Percentiles rank a stretch among this genome's conserved stretches.
Evolutionary conservation across 352 stramenopile genomes (phyloP).

Genomic region (Globisporangium nodosum): DNA sequence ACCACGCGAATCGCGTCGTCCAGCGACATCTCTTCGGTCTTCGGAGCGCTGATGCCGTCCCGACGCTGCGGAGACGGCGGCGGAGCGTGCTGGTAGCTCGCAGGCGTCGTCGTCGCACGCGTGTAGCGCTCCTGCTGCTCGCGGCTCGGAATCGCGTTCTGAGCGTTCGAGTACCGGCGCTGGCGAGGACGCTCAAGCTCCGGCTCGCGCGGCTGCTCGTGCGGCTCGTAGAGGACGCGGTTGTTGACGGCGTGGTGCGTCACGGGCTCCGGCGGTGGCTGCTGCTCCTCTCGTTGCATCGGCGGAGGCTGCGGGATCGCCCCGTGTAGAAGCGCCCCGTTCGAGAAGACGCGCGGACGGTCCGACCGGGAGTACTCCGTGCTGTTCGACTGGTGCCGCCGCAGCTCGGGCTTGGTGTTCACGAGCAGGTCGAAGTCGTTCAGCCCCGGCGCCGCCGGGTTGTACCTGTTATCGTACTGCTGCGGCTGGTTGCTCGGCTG

Average conservation of each 20-base stretch:
- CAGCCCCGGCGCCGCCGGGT: neutral
- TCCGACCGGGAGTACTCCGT: neutral
- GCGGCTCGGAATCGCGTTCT: neutral
- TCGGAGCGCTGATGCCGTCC: neutral
- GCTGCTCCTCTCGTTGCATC: neutral
- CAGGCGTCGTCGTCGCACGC: conserved; percentile 1
- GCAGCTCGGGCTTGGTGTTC: conserved; percentile 16
- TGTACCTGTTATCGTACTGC: neutral
- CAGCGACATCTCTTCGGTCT: conserved; percentile 32
- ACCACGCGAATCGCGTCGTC: conserved; percentile 44
- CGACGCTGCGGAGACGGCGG: neutral
- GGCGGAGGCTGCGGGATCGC: neutral
- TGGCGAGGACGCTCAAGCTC: conserved; percentile 9
- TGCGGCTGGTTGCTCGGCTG: neutral
- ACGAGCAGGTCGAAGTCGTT: conserved; percentile 24
- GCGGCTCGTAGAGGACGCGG: conserved; percentile 8
- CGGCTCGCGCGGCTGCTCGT: neutral
- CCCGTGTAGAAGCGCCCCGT: conserved; percentile 5
- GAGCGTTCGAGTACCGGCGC: conserved; percentile 10
- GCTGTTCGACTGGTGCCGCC: conserved; percentile 11
- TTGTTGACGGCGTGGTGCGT: neutral
- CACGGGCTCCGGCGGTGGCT: neutral
- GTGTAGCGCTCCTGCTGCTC: conserved; percentile 2
- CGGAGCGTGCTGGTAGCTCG: neutral
- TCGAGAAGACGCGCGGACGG: conserved; percentile 8